These are phyloP conservation scores for Phytomonas sp. DNA, from an alignment of 208 protist genomes.

Conservation along the genomic window DNA sequence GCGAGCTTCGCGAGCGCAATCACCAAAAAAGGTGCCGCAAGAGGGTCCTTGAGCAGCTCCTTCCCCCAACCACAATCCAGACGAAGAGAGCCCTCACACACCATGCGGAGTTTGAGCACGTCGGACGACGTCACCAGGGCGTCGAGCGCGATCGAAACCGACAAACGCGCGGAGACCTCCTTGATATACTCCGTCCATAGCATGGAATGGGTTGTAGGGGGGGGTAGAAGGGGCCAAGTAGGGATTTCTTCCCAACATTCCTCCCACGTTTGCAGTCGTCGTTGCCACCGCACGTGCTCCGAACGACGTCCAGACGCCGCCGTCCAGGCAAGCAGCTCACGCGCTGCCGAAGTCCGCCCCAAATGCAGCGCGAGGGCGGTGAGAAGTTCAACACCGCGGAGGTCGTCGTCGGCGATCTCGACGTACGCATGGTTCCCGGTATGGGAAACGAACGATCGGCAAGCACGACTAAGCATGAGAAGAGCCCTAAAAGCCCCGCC, in stretches of 20 bases:
- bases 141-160: conserved; percentile 17
- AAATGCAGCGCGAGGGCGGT: not conserved
- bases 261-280: not conserved
- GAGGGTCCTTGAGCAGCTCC: conserved; percentile 30
- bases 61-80: conserved; percentile 13
- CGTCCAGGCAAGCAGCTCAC: not conserved
- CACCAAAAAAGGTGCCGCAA: conserved; percentile 26
- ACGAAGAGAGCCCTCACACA: conserved; percentile 28
- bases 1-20: conserved; percentile 20
- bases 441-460: not conserved
- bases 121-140: conserved; percentile 12
- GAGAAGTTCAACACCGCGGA: not conserved
- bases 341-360: not conserved
- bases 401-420: not conserved
- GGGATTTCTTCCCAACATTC: no score
- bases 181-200: no score
- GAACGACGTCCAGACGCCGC: not conserved
- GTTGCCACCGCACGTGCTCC: not conserved
- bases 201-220: no score
- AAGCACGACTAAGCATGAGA: not conserved
- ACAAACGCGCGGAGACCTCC: not conserved
- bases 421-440: not conserved
- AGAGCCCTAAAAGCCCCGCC: not conserved
- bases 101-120: conserved; percentile 20
- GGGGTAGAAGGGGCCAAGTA: no score